Base-by-base conservation (phyloP, 371 early-diverging fungal genomes). In the Mucor sp. region DNA sequence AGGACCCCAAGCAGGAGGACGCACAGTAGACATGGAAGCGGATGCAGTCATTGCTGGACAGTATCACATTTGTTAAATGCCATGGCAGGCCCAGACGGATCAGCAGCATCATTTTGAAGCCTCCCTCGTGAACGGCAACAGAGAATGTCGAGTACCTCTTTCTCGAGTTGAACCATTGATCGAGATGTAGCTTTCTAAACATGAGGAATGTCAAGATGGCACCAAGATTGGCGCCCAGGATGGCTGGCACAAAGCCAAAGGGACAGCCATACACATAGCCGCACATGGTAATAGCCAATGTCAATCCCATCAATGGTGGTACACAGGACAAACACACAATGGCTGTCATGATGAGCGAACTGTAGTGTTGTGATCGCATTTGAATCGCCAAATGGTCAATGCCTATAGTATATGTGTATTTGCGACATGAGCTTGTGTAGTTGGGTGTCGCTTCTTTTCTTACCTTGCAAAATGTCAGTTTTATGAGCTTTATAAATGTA, bases 371-470 rank as follows among this genome's bases (percentile, higher is more conserved):
- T 4, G 63, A 41, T 17, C 74, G 70, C 64, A 78, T 68, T n/a
- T 63, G 21, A 25, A 74, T 39, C 4, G 78, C 78, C 0, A 66
- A 21, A 14, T 60, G 35, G 25, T 78, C 73, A 60, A 74, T 63
- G 39, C 37, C 78, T 78, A 50, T n/a, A n/a, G n/a, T n/a, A n/a
- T 6, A 4, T 30, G 30, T 33, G 33, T 23, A 48, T 23, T 48
- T 48, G 48, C 21, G 6, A n/a, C 5, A 48, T 21, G 4, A 48
- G 48, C 23, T 4, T 4, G 30, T 6, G 6, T 6, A 30, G 30
- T 30, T 30, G 30, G 6, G 30, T 30, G 30, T n/a, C n/a, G n/a
- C n/a, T n/a, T n/a, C n/a, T n/a, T n/a, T n/a, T 30, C 30, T 30
- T 30, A 25, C 50, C 50, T 50, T 50, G 11, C 9, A 50, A 25